A percentile compares a stretch with the other conserved stretches of the same genome.
phyloP scores from a whole-genome alignment of 2,329 filamentous ascomycete genomes.

The Aspergillus sp. region DNA sequence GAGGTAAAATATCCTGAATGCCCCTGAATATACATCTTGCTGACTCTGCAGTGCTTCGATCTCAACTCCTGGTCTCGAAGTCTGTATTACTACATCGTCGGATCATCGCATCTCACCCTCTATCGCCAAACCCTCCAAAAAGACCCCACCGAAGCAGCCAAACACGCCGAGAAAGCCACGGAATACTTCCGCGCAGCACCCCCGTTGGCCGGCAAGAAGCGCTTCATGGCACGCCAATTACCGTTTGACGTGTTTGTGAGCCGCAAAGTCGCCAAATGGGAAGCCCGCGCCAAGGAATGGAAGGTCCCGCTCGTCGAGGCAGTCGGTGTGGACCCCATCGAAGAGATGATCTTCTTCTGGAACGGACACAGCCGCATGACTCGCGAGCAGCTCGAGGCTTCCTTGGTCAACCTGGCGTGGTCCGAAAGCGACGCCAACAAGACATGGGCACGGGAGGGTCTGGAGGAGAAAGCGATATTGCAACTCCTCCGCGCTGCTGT shows the following conservation, averaged over 20 bases:
- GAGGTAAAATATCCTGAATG: conserved; percentile 34
- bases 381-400: conserved; percentile 55
- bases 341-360: conserved; percentile 95
- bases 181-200: conserved; percentile 66
- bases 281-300: conserved; percentile 63
- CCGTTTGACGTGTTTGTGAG: conserved; percentile 83
- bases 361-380: conserved; percentile 80
- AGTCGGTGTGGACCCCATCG: conserved; percentile 68
- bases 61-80: conserved; percentile 88
- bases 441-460: conserved; percentile 45
- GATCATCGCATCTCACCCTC: conserved; percentile 67
- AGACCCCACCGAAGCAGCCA: conserved; percentile 41
- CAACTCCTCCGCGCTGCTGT: conserved; percentile 61
- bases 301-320: conserved; percentile 68
- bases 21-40: not conserved
- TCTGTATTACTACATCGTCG: conserved; percentile 84
- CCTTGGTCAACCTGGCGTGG: conserved; percentile 59
- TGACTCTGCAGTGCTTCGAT: conserved; percentile 52
- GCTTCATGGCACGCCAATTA: conserved; percentile 80
- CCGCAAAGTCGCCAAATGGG: conserved; percentile 84
- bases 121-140: conserved; percentile 52
- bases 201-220: conserved; percentile 71
- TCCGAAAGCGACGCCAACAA: conserved; percentile 55
- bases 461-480: conserved; percentile 59
- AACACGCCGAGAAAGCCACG: conserved; percentile 59